phyloP scores from a whole-genome alignment of 805 yeast genomes.

The Saccharomycopsis olivae region DNA sequence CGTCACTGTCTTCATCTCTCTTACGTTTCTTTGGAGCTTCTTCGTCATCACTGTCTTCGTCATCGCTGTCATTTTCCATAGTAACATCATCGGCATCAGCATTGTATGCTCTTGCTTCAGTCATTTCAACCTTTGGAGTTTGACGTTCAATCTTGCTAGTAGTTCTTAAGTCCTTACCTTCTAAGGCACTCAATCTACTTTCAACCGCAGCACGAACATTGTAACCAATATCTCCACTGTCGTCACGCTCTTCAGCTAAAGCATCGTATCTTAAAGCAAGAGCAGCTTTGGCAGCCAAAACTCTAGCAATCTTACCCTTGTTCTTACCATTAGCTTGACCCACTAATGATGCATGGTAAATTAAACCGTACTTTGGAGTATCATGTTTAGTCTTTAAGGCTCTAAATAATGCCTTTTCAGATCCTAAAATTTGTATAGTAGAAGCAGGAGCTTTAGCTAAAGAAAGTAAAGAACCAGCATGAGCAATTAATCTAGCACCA shows the following conservation, averaged over 20 bases:
- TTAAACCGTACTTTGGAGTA: constrained; percentile 95
- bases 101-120: constrained; percentile 81
- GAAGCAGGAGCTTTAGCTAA: constrained; percentile 98
- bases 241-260: constrained; percentile 92
- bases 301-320: constrained; percentile 98
- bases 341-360: constrained; percentile 93
- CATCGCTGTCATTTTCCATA: constrained; percentile 26
- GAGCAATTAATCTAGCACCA: constrained; percentile 97
- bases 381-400: constrained; percentile 98
- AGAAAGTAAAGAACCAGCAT: constrained; percentile 89
- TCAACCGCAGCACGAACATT: constrained; percentile 90
- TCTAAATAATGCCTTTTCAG: constrained; percentile 97
- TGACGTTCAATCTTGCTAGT: constrained; percentile 75
- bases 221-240: constrained; percentile 87
- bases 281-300: constrained; percentile 97
- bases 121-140: constrained; percentile 75
- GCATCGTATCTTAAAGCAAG: constrained; percentile 96
- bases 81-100: constrained; percentile 81
- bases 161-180: constrained; percentile 93
- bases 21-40: constrained; percentile 23
- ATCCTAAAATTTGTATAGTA: constrained; percentile 95
- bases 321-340: constrained; percentile 98
- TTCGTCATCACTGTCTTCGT: constrained; percentile 30
- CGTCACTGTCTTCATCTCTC: constrained; percentile 27
- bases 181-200: constrained; percentile 85